Percentiles rank a stretch among this genome's conserved stretches.
phyloP scores from a whole-genome alignment of 169 alveolate genomes.

The Plasmodium falciparum region DNA sequence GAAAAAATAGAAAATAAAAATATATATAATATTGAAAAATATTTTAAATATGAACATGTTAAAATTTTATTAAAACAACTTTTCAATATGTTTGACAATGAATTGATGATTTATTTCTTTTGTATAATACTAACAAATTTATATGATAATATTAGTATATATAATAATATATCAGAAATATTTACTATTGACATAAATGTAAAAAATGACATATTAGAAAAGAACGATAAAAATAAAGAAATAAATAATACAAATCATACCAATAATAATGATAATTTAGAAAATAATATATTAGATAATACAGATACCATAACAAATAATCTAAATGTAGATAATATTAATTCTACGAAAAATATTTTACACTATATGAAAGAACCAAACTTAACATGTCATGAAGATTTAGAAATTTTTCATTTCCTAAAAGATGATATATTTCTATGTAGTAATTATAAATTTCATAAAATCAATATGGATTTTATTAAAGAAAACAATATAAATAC shows the following conservation, averaged over 20 bases:
- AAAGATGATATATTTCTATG: conserved; percentile 71
- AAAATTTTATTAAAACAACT: conserved; percentile 20
- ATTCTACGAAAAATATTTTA: conserved; percentile 12
- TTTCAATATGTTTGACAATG: conserved; percentile 30
- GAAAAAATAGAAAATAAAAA: not conserved
- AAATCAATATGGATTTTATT: conserved; percentile 39
- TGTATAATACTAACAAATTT: conserved; percentile 27
- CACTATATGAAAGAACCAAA: conserved; percentile 48
- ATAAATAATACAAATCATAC: conserved; percentile 1
- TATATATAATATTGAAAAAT: not conserved
- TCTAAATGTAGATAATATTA: not conserved
- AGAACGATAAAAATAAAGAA: not conserved
- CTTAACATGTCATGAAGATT: conserved; percentile 42
- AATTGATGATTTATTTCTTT: conserved; percentile 52
- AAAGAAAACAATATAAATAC: conserved; percentile 30
- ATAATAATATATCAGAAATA: conserved; percentile 25
- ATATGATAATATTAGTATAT: conserved; percentile 19
- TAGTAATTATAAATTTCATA: conserved; percentile 24
- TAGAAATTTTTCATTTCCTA: conserved; percentile 53
- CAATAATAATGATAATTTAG: not conserved
- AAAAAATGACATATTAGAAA: not conserved
- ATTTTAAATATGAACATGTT: conserved; percentile 11
- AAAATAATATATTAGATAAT: not conserved
- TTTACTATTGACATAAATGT: conserved; percentile 15
- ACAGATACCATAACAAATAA: not conserved